Base-by-base conservation (phyloP, 805 yeast species). In the Metahyphopichia silvanorum region DNA sequence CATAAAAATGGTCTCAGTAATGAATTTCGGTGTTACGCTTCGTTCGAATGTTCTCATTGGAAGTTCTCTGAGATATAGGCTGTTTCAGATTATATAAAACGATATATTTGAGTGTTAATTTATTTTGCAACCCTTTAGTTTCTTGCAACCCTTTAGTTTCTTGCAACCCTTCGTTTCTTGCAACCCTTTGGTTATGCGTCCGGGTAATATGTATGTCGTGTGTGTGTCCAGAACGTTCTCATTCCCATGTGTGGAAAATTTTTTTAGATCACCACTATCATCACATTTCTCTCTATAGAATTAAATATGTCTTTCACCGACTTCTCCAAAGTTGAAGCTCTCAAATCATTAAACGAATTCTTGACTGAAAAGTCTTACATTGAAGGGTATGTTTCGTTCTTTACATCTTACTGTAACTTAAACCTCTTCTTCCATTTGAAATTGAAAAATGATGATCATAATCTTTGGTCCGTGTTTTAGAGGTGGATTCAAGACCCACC, bases 391-490 rank as follows among this genome's bases (percentile, higher is more conserved):
- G 95, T 85, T 3, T 11, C 17, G 16, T 17, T 19, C 18, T 16
- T 21, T 26, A 21, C 13, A 13, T n/a, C n/a, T n/a, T n/a, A n/a
- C n/a, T n/a, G n/a, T 19, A 17, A 11, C 29, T 24, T 23, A 35
- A 20, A 22, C 18, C 16, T 16, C 7, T 27, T 32, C 14, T 19
- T n/a, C 17, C 18, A 19, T 31, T 31, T 12, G 5, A 17, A 9
- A 23, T 23, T 23, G 25, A 23, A 23, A 23, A 34, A 74, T 80
- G 86, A 81, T 83, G 88, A 83, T 68, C 70, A 57, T 60, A 55
- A 73, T 66, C 71, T 66, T 82, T 85, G 94, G 94, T 85, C 94
- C 94, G 89, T 85, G 94, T 86, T 86, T 82, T 82, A 78, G 95
- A 86, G 85, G 88, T 81, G 94, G 86, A 71, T 68, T 81, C 77